Conservation (phyloP, 805 yeast species). For the Lipomyces starkeyi region DNA sequence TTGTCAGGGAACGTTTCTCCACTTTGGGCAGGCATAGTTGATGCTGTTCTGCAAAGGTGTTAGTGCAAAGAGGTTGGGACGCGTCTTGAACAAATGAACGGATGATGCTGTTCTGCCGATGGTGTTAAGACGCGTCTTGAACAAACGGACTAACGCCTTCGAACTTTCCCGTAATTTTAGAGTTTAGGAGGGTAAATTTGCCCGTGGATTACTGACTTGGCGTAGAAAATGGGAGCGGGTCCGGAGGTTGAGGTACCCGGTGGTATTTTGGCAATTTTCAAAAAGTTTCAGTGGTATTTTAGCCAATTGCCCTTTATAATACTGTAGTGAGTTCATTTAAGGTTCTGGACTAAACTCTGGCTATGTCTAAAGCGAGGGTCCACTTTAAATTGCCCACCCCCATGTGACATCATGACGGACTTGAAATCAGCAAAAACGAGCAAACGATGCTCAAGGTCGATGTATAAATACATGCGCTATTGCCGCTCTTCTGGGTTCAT, state of each 20-base stretch:
- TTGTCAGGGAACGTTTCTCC: conserved; percentile 7
- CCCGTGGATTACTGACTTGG: background rate
- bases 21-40: conserved; percentile 1
- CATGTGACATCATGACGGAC: too few species aligned
- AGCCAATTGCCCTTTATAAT: background rate
- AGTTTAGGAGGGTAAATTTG: background rate
- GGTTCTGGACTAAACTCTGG: too few species aligned
- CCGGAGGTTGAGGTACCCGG: background rate
- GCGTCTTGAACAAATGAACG: too few species aligned
- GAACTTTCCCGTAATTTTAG: background rate
- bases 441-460: too few species aligned
- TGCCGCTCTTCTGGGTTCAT: too few species aligned
- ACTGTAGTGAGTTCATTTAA: too few species aligned
- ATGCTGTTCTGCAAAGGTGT: background rate
- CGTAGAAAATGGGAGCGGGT: background rate
- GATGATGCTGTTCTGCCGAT: too few species aligned
- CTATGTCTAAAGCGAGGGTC: too few species aligned
- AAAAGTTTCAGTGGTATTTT: conserved; percentile 3
- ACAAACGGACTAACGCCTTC: background rate
- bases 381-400: too few species aligned
- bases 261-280: conserved; percentile 8
- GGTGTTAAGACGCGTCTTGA: too few species aligned
- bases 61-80: background rate
- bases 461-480: too few species aligned
- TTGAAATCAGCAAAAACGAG: too few species aligned